Conservation (phyloP, 2,329 filamentous ascomycete species). For the Fusarium newnesense region DNA sequence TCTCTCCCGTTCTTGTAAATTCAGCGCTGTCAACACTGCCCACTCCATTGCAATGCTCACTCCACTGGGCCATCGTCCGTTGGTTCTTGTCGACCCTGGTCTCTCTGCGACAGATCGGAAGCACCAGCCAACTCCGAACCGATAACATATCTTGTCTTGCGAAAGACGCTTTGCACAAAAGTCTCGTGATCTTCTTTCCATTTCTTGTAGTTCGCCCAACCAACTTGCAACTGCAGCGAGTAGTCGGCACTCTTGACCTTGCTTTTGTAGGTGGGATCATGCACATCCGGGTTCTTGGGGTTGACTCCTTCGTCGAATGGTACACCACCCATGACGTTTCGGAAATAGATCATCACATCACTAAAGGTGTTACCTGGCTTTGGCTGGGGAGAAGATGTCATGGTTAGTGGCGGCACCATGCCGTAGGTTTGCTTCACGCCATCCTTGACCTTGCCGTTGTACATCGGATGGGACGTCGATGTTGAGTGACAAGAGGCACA, state of each 20-base stretch:
- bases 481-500: constrained; percentile 3
- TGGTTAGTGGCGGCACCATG: background rate
- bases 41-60: background rate
- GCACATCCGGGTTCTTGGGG: background rate
- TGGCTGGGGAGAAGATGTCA: background rate
- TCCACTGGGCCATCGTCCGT: background rate
- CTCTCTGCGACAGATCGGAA: background rate
- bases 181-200: background rate
- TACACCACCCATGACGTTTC: background rate
- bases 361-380: background rate
- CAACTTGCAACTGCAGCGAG: background rate
- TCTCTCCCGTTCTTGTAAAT: rapidly evolving
- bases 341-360: background rate
- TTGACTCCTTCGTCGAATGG: background rate
- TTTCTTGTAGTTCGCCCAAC: background rate
- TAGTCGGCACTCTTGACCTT: background rate
- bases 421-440: background rate
- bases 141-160: background rate
- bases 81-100: background rate
- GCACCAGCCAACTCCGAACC: background rate
- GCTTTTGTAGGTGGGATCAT: background rate
- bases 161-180: background rate
- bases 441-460: background rate
- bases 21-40: rapidly evolving
- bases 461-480: background rate